Percentiles rank a stretch among this genome's conserved stretches.
Evolutionary conservation across 129 eudicot species (phyloP).

Genomic region (Helianthus tuberosus): DNA sequence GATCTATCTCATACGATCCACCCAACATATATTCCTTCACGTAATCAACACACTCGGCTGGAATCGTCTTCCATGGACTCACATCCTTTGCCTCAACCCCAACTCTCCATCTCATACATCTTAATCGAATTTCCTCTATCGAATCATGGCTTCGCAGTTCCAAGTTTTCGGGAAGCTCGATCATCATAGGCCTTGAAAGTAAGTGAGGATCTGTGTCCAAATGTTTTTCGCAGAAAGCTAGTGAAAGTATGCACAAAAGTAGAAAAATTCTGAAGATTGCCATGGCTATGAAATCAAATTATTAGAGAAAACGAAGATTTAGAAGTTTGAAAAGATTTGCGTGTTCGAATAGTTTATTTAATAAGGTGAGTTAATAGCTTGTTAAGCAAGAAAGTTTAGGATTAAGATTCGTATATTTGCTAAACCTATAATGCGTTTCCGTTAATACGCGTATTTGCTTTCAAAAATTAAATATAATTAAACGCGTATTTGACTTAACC

Average conservation of each 20-base stretch:
- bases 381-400: conserved; percentile 11
- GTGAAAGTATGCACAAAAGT: background rate
- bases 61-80: conserved; percentile 84
- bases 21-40: conserved; percentile 63
- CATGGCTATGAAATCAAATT: background rate
- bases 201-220: background rate
- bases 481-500: too few species aligned
- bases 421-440: too few species aligned
- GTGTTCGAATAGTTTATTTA: background rate
- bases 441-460: too few species aligned
- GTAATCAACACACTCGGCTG: conserved; percentile 71
- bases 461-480: too few species aligned
- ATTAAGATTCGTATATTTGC: background rate
- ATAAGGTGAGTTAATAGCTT: background rate
- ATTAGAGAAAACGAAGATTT: background rate
- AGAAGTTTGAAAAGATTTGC: background rate
- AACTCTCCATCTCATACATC: conserved; percentile 85
- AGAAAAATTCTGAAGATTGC: background rate
- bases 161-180: conserved; percentile 37
- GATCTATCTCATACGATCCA: conserved; percentile 49
- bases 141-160: conserved; percentile 7
- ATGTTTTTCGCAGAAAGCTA: background rate
- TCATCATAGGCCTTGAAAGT: conserved; percentile 28
- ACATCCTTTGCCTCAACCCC: conserved; percentile 75
- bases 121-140: conserved; percentile 24